These are phyloP conservation scores for Fusarium gaditjirri DNA, from an alignment of 2,329 filamentous ascomycete species.

Conservation along the genomic window DNA sequence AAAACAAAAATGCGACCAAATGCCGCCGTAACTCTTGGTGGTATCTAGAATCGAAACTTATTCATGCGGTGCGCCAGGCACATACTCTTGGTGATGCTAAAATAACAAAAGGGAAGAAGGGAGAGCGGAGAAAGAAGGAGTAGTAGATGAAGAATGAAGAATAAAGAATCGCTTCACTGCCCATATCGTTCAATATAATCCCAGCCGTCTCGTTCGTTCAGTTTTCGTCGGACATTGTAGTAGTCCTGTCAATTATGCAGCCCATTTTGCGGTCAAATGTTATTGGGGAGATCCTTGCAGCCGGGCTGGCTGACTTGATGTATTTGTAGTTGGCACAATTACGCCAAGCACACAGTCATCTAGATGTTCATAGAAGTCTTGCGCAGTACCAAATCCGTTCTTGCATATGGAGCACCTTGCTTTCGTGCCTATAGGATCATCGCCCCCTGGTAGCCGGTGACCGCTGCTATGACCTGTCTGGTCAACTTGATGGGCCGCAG, in stretches of 20 bases:
- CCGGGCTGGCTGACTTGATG: conserved; percentile 18
- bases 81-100: conserved; percentile 25
- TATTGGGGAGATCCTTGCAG: conserved; percentile 21
- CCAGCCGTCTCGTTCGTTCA: conserved; percentile 16
- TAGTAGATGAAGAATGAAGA: not conserved
- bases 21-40: conserved; percentile 30
- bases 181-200: conserved; percentile 14
- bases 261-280: not conserved
- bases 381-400: conserved; percentile 81
- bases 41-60: conserved; percentile 38
- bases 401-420: conserved; percentile 93
- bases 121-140: not conserved
- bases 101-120: conserved; percentile 19
- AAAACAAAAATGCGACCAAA: conserved; percentile 15
- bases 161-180: conserved; percentile 1
- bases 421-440: conserved; percentile 58
- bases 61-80: conserved; percentile 32
- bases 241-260: not conserved
- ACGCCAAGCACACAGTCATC: conserved; percentile 73
- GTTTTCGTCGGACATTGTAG: conserved; percentile 1
- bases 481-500: conserved; percentile 91
- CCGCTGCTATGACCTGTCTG: conserved; percentile 90
- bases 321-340: conserved; percentile 57
- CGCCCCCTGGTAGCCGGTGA: conserved; percentile 52
- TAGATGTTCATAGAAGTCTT: conserved; percentile 97